Evolutionary conservation across 176 grass and related monocot species (phyloP), one percentile per base, ranked within the genome.

Genomic region (Bothriochloa decipiens): DNA sequence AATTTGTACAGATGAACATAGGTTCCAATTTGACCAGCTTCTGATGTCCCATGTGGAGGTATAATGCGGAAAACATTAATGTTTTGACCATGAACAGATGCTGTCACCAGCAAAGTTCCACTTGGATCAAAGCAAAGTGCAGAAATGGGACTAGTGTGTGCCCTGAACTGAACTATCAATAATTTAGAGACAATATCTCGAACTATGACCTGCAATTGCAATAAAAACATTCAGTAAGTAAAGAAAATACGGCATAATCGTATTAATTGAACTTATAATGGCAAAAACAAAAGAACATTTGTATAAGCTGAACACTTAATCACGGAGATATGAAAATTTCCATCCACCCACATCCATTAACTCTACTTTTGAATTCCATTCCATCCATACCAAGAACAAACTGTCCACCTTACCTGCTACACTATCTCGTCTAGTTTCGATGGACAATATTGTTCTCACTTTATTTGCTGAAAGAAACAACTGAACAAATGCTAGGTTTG

Each of bases 81-180:
- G 65, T 94, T 94, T 61, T 70, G 93, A 27, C 96, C 96, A 84
- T 92, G 91, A 74, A 96, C 84, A 76, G 96, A 99, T 85, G 96
- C 96, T 67, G 96, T 99, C 80, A 95, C 96, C 64, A 99, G 66
- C 76, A 99, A 90, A 82, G 96, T 99, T 70, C 96, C 96, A 81
- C 89, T 99, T 7, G 96, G 93, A 90, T 99, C 96, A 62, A 99
- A 99, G 84, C 91, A 94, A 29, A 99, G 89, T 83, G 91, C 93
- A 32, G 96, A 99, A 90, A 99, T 99, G 43, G 93, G 89, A 85
- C 96, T 96, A 29, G 81, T 90, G 82, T 99, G 96, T 61, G 96
- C 96, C 86, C 87, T 86, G 70, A 99, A 99, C 87, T 99, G 96
- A 80, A 99, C 96, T 74, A 99, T 72, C 53, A 96, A 78, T 82